Percentiles rank a stretch among this genome's conserved stretches.
phyloP scores from a whole-genome alignment of 108 stramenopile genomes.

The Asterionellopsis glacialis region DNA sequence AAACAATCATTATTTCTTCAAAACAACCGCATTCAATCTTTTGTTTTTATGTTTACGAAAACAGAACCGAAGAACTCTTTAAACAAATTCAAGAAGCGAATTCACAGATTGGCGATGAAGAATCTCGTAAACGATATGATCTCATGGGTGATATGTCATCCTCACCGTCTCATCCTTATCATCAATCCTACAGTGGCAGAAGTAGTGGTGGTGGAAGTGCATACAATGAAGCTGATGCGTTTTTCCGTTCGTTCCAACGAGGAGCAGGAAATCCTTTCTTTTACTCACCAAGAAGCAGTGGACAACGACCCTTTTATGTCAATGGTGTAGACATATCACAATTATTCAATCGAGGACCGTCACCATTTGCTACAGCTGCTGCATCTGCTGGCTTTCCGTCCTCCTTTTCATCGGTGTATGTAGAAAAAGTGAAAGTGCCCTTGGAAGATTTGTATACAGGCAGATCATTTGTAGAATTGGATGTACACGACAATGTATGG shows the following conservation, averaged over 20 bases:
- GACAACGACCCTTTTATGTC: constrained; percentile 12
- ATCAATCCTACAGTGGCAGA: no score
- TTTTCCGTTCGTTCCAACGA: not conserved
- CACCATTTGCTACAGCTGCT: not conserved
- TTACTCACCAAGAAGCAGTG: not conserved
- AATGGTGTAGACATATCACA: constrained; percentile 15
- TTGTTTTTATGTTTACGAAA: not conserved
- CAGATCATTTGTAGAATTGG: constrained; percentile 17
- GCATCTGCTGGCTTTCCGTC: not conserved
- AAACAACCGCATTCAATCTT: not conserved
- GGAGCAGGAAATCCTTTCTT: no score
- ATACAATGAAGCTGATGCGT: not conserved
- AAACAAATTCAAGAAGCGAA: constrained; percentile 75
- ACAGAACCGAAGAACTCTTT: constrained; percentile 45
- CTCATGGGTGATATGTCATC: not conserved
- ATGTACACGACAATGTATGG: constrained; percentile 37
- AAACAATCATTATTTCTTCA: not conserved
- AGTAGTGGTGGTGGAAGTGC: not conserved
- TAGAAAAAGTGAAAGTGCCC: constrained; percentile 53
- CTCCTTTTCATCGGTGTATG: constrained; percentile 47
- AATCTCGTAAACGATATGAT: constrained; percentile 46
- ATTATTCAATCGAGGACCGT: constrained; percentile 6
- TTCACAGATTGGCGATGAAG: constrained; percentile 49
- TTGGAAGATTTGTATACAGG: constrained; percentile 57
- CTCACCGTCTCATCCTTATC: not conserved